Percentiles rank a stretch among this genome's conserved stretches.
These are phyloP conservation scores for Picea glauca DNA, from an alignment of 75 land plant genomes.

Conservation along the genomic window DNA sequence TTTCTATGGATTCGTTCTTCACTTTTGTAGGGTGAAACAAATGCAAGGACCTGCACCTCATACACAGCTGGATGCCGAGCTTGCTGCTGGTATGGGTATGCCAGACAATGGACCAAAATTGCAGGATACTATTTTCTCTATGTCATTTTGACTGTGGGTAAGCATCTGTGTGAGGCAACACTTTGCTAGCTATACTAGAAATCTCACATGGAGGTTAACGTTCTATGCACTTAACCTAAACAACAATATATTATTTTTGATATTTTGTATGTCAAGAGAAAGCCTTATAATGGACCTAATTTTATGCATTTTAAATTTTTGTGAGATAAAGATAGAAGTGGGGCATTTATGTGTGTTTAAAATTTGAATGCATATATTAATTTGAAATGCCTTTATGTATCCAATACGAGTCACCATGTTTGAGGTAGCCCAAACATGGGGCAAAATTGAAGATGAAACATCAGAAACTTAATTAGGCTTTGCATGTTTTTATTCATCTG, in stretches of 20 bases:
- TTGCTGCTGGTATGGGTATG: constrained; percentile 94
- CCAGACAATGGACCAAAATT: constrained; percentile 96
- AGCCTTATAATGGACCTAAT: neutral
- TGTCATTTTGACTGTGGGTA: constrained; percentile 5
- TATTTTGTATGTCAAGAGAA: neutral
- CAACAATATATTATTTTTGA: neutral
- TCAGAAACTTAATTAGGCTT: neutral
- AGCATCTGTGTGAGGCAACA: neutral
- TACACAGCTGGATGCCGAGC: constrained; percentile 88
- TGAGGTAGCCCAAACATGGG: neutral
- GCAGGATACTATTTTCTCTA: constrained; percentile 9
- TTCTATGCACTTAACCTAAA: neutral
- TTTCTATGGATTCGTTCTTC: neutral
- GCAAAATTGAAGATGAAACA: neutral
- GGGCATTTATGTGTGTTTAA: too few relatives aligned
- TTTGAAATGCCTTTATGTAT: neutral
- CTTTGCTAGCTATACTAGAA: neutral
- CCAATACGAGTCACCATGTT: neutral
- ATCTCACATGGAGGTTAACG: neutral
- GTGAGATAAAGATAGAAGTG: too few relatives aligned
- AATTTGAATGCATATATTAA: too few relatives aligned
- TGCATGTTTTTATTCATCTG: neutral
- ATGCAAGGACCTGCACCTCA: constrained; percentile 93
- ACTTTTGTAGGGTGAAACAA: constrained; percentile 54
- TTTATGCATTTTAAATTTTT: neutral